These are phyloP conservation scores for Lasiodiplodia sp. DNA, from an alignment of 2,329 filamentous ascomycete genomes.

Conservation along the genomic window DNA sequence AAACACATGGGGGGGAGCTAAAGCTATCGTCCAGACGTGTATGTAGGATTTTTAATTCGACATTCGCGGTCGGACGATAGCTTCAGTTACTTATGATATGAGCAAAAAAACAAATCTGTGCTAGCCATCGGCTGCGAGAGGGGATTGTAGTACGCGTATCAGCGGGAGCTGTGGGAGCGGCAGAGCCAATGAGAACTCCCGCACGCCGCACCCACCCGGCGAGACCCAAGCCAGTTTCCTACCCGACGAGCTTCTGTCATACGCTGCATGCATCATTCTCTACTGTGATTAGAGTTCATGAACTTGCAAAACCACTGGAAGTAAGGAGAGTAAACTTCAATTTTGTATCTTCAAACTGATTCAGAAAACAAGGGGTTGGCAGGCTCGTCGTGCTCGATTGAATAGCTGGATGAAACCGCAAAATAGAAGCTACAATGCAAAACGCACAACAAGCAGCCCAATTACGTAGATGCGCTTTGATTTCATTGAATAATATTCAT, in stretches of 20 bases:
- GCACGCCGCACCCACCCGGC: constrained; percentile 6
- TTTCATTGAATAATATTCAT: background rate
- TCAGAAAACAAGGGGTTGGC: no score
- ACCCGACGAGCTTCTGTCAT: background rate
- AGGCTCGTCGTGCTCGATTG: no score
- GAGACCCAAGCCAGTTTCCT: background rate
- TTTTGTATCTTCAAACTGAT: no score
- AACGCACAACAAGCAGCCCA: background rate
- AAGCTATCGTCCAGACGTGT: no score
- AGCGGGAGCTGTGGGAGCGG: background rate
- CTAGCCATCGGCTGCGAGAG: no score
- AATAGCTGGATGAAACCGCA: background rate
- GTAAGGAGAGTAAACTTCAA: no score
- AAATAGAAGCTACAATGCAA: background rate
- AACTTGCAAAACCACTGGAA: background rate
- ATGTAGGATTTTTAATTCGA: no score
- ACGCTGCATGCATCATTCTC: background rate
- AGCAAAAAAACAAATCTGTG: no score
- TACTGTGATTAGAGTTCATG: background rate
- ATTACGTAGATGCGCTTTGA: background rate
- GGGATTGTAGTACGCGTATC: background rate
- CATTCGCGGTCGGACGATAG: no score
- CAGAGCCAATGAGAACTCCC: background rate
- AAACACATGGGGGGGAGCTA: no score
- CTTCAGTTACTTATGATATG: no score